Percentiles rank a stretch among this genome's conserved stretches.
Evolutionary conservation across 2,329 filamentous ascomycete species (phyloP).

Genomic region (Akanthomyces lecanii): DNA sequence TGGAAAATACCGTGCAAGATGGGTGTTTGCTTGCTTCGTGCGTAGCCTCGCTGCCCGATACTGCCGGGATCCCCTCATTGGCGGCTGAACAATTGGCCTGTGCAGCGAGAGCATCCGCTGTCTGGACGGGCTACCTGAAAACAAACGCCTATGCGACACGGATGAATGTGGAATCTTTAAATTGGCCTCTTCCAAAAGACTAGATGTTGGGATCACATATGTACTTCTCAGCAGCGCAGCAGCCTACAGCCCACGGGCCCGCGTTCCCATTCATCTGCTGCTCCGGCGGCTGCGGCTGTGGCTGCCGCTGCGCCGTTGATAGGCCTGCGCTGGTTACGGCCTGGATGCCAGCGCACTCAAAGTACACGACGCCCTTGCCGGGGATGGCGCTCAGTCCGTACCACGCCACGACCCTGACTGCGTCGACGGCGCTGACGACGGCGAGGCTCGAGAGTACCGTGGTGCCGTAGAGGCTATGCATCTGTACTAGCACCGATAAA

Average conservation of each 20-base stretch:
- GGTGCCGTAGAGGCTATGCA: neutral
- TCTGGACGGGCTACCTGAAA: too few relatives aligned
- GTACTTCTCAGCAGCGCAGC: neutral
- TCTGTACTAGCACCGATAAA: neutral
- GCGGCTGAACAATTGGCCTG: neutral
- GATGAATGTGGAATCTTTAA: neutral
- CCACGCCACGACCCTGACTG: neutral
- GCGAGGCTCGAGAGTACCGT: neutral
- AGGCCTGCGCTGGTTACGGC: neutral
- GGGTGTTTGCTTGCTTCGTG: neutral
- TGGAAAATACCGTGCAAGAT: neutral
- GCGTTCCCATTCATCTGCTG: neutral
- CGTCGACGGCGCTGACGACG: conserved; percentile 5
- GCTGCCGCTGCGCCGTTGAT: neutral
- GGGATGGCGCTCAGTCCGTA: neutral
- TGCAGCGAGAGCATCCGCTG: neutral
- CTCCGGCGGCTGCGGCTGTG: neutral
- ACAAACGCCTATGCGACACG: too few relatives aligned
- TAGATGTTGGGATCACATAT: too few relatives aligned
- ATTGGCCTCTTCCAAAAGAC: neutral
- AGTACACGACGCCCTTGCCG: neutral
- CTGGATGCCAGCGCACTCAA: neutral
- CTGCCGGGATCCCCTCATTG: neutral
- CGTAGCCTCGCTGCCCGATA: neutral
- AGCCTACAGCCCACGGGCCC: neutral